phyloP scores from a whole-genome alignment of 2,329 filamentous ascomycete genomes.

The Paraconiothyrium sp. region DNA sequence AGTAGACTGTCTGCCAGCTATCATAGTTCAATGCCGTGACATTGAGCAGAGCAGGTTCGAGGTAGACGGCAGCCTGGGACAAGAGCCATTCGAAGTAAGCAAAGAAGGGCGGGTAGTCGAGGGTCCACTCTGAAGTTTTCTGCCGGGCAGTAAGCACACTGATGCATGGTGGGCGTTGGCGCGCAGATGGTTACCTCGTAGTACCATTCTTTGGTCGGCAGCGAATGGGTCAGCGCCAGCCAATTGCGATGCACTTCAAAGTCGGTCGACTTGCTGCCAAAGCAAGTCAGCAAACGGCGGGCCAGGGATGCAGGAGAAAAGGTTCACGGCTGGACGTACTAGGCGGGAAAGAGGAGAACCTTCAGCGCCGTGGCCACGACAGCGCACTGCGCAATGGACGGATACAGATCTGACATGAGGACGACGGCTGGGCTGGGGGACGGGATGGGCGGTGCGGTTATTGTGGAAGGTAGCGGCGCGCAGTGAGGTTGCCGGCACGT shows the following conservation, averaged over 20 bases:
- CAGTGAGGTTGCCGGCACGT: constrained; percentile 31
- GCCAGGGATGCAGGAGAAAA: not conserved
- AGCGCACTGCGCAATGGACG: constrained; percentile 88
- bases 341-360: constrained; percentile 90
- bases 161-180: not conserved
- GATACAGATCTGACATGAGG: constrained; percentile 80
- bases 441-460: constrained; percentile 26
- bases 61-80: constrained; percentile 79
- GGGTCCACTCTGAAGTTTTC: constrained; percentile 98
- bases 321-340: constrained; percentile 70
- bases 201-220: constrained; percentile 92
- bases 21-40: constrained; percentile 84
- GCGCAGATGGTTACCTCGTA: constrained; percentile 69
- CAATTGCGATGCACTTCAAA: constrained; percentile 99
- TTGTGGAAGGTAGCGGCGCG: not conserved
- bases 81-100: constrained; percentile 95
- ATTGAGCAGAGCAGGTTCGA: constrained; percentile 83
- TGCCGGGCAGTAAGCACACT: constrained; percentile 41
- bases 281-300: constrained; percentile 36
- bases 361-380: constrained; percentile 89
- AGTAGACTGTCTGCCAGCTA: constrained; percentile 93
- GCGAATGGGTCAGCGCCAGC: constrained; percentile 92
- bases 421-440: constrained; percentile 32
- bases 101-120: constrained; percentile 98
- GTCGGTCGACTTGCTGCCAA: constrained; percentile 90